phyloP scores from a whole-genome alignment of 805 yeast species.

The Saturnispora diversa region DNA sequence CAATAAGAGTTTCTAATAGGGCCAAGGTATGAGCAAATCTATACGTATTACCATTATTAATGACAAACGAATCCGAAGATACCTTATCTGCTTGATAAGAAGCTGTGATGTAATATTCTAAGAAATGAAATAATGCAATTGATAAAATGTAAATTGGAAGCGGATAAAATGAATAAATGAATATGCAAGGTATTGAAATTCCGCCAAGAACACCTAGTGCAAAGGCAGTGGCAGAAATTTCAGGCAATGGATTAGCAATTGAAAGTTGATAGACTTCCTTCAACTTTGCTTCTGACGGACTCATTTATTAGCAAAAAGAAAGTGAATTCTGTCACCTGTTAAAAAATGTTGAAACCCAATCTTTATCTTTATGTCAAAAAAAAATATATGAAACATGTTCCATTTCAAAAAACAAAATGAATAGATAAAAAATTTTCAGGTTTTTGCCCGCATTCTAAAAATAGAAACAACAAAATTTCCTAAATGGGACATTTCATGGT shows the following conservation, averaged over 20 bases:
- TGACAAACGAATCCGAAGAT: constrained; percentile 59
- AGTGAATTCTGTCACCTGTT: too few species aligned
- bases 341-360: too few species aligned
- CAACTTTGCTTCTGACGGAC: not conserved
- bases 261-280: not conserved
- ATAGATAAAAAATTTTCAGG: too few species aligned
- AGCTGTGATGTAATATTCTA: constrained; percentile 80
- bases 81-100: constrained; percentile 58
- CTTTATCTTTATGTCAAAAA: too few species aligned
- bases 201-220: constrained; percentile 40
- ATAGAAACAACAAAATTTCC: too few species aligned
- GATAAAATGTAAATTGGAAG: constrained; percentile 40
- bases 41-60: constrained; percentile 57
- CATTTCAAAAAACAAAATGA: too few species aligned
- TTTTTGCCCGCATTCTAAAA: too few species aligned
- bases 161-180: constrained; percentile 25
- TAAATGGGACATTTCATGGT: too few species aligned
- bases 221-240: constrained; percentile 38
- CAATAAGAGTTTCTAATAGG: constrained; percentile 41
- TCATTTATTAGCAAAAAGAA: not conserved
- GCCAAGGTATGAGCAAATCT: constrained; percentile 50
- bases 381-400: too few species aligned
- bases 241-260: constrained; percentile 33
- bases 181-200: constrained; percentile 26
- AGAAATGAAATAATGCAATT: constrained; percentile 61